phyloP scores from a whole-genome alignment of 768 basidiomycete species.

The Mycena polygramma region DNA sequence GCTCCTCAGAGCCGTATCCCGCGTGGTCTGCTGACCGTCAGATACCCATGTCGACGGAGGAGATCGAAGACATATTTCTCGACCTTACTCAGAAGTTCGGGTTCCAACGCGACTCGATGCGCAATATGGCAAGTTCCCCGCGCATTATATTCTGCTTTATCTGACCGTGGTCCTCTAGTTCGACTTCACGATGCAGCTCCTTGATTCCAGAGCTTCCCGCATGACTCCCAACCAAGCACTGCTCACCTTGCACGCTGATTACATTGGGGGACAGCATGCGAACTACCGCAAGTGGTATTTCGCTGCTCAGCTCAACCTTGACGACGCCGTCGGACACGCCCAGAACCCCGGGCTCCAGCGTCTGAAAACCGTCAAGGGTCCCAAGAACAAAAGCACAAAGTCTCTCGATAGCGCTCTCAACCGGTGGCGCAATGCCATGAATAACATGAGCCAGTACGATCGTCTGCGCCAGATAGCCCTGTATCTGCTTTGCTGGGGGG shows the following conservation, averaged over 20 bases:
- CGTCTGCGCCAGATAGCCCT: constrained; percentile 96
- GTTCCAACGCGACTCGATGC: constrained; percentile 96
- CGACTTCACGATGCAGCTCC: constrained; percentile 97
- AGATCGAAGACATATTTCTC: constrained; percentile 98
- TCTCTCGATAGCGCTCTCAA: constrained; percentile 94
- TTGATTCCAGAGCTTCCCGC: constrained; percentile 97
- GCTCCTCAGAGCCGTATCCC: constrained; percentile 82
- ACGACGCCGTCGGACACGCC: constrained; percentile 96
- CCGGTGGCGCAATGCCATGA: constrained; percentile 98
- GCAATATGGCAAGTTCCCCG: constrained; percentile 80
- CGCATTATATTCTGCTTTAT: constrained; percentile 19
- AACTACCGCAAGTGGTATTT: constrained; percentile 99
- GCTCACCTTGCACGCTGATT: constrained; percentile 97
- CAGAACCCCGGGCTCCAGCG: constrained; percentile 95
- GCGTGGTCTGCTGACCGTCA: constrained; percentile 95
- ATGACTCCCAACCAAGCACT: constrained; percentile 98
- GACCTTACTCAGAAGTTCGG: constrained; percentile 99
- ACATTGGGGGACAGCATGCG: constrained; percentile 98
- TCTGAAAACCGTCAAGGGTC: constrained; percentile 83
- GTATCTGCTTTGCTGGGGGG: constrained; percentile 98
- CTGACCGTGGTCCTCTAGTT: constrained; percentile 65
- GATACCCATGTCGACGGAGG: constrained; percentile 97
- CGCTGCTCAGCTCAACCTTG: constrained; percentile 98
- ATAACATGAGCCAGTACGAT: constrained; percentile 99
- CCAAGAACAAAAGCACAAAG: constrained; percentile 68